Percentiles rank a stretch among this genome's conserved stretches.
Conservation (phyloP, 352 stramenopile species). For the Phytophthora citrophthora region DNA sequence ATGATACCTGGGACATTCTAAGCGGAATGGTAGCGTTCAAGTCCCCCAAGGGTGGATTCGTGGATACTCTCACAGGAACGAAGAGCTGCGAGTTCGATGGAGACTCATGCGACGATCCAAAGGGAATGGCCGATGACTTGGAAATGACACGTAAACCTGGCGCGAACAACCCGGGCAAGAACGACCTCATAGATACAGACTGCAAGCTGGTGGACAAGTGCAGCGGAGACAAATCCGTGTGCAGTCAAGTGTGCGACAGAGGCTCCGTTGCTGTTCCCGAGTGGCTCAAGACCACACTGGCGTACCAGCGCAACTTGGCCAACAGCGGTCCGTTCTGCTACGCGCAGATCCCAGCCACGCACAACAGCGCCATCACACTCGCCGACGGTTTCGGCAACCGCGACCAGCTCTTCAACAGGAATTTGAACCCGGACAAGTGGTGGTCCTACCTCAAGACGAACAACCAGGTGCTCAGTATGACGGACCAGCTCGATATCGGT, state of each 20-base stretch:
- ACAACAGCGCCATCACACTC: slow-evolving; percentile 75
- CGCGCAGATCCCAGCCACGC: slow-evolving; percentile 58
- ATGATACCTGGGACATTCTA: slow-evolving; percentile 42
- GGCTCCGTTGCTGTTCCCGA: slow-evolving; percentile 39
- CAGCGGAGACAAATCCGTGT: slow-evolving; percentile 47
- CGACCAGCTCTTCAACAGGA: slow-evolving; percentile 66
- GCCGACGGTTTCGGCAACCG: slow-evolving; percentile 69
- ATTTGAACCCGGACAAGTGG: slow-evolving; percentile 45
- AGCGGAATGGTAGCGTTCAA: slow-evolving; percentile 58
- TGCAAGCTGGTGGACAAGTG: slow-evolving; percentile 53
- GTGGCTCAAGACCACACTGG: slow-evolving; percentile 51
- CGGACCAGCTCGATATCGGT: slow-evolving; percentile 68
- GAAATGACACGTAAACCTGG: slow-evolving; percentile 33
- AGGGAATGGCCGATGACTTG: slow-evolving; percentile 33
- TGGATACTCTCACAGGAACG: slow-evolving; percentile 45
- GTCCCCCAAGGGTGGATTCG: slow-evolving; percentile 32
- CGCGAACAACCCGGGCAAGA: slow-evolving; percentile 49
- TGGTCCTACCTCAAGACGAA: slow-evolving; percentile 74
- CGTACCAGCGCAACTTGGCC: slow-evolving; percentile 61
- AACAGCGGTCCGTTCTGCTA: slow-evolving; percentile 53
- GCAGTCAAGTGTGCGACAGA: slow-evolving; percentile 54
- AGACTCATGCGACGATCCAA: slow-evolving; percentile 48
- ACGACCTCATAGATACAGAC: slow-evolving; percentile 42
- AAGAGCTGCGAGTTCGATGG: slow-evolving; percentile 40
- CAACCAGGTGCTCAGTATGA: slow-evolving; percentile 69